Percentiles rank a stretch among this genome's conserved stretches.
Conservation (phyloP, 2,329 filamentous ascomycete species). For the Pseudocercospora fijiensis region DNA sequence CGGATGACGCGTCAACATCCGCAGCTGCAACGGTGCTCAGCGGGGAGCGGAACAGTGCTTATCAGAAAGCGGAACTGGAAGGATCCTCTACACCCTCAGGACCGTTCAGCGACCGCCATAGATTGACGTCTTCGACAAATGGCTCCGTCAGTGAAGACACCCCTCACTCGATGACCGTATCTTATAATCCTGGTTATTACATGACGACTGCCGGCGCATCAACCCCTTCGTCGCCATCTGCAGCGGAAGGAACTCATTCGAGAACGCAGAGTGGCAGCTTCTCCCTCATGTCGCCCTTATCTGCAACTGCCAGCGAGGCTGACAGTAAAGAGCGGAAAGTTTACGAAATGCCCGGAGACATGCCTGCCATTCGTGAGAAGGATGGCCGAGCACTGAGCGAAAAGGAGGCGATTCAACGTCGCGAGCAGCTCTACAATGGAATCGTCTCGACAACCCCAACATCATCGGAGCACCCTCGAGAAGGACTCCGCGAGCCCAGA, state of each 20-base stretch:
- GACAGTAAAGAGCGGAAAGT: slow-evolving; percentile 35
- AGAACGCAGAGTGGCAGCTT: slow-evolving; percentile 25
- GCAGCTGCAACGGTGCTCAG: slow-evolving; percentile 9
- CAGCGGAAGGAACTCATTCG: slow-evolving; percentile 33
- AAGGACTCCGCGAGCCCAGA: slow-evolving; percentile 22
- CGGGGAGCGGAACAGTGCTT: slow-evolving; percentile 32
- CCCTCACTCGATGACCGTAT: slow-evolving; percentile 7
- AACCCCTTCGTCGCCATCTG: slow-evolving; percentile 21
- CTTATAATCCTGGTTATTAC: slow-evolving; percentile 22
- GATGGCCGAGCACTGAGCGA: slow-evolving; percentile 49
- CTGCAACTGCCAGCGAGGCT: slow-evolving; percentile 29
- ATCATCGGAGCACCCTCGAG: slow-evolving; percentile 14
- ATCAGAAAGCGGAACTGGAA: slow-evolving; percentile 49
- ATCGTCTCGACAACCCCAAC: slow-evolving; percentile 34
- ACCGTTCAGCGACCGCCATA: slow-evolving; percentile 18
- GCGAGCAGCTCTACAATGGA: slow-evolving; percentile 50
- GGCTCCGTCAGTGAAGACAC: slow-evolving; percentile 14
- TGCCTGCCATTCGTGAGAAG: slow-evolving; percentile 54
- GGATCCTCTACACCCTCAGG: slow-evolving; percentile 26
- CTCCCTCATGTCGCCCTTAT: slow-evolving; percentile 28
- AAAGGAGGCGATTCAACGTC: slow-evolving; percentile 49
- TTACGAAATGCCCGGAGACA: slow-evolving; percentile 56
- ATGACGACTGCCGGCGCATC: slow-evolving; percentile 17
- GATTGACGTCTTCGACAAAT: slow-evolving; percentile 27
- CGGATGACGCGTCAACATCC: slow-evolving; percentile 2